These are phyloP conservation scores for Saccharomycopsis guyanensis DNA, from an alignment of 805 yeast species.

Conservation along the genomic window DNA sequence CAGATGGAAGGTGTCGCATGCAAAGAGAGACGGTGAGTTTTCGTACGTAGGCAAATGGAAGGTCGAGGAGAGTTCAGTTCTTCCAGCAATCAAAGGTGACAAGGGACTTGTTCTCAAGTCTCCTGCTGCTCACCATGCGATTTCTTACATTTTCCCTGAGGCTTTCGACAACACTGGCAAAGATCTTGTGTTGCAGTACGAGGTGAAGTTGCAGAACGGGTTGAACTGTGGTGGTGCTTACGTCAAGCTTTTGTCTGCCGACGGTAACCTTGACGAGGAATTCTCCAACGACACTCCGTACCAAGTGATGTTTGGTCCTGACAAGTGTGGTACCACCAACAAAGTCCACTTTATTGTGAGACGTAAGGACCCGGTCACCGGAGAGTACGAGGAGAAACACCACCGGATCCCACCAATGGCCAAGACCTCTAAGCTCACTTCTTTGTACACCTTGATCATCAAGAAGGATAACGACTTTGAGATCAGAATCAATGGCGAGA, in stretches of 20 bases:
- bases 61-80: slow-evolving; percentile 51
- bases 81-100: slow-evolving; percentile 58
- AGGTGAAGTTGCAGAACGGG: slow-evolving; percentile 75
- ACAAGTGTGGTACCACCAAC: slow-evolving; percentile 75
- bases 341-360: slow-evolving; percentile 71
- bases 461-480: slow-evolving; percentile 62
- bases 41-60: slow-evolving; percentile 71
- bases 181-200: slow-evolving; percentile 81
- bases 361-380: slow-evolving; percentile 47
- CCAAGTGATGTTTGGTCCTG: slow-evolving; percentile 93
- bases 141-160: slow-evolving; percentile 51
- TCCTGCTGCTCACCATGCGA: slow-evolving; percentile 77
- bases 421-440: slow-evolving; percentile 45
- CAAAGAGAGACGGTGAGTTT: slow-evolving; percentile 43
- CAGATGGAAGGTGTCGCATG: slow-evolving; percentile 57
- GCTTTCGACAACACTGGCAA: slow-evolving; percentile 53
- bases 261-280: slow-evolving; percentile 32
- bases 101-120: slow-evolving; percentile 69
- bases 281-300: slow-evolving; percentile 65
- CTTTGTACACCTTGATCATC: slow-evolving; percentile 72
- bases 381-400: slow-evolving; percentile 61
- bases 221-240: slow-evolving; percentile 87
- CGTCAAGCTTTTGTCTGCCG: slow-evolving; percentile 56
- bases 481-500: slow-evolving; percentile 75
- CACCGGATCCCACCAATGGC: slow-evolving; percentile 62